Evolutionary conservation across 306 rosid genomes (phyloP).

Genomic region (Trifolium subterraneum): DNA sequence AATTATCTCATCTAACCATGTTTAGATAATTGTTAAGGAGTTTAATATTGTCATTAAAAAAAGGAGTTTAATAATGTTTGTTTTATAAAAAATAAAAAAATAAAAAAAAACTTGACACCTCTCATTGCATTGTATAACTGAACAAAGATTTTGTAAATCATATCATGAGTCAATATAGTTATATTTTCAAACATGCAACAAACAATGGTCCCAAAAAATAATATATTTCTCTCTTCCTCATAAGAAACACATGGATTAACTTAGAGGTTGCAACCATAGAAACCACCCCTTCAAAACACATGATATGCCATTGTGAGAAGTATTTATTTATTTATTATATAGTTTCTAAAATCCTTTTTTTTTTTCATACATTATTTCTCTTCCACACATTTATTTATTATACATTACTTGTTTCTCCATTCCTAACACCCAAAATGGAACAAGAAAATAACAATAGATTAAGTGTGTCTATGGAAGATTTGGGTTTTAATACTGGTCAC

Average conservation of each 20-base stretch:
- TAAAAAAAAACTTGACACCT: background rate
- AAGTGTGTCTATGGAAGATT: constrained; percentile 41
- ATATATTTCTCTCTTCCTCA: constrained; percentile 30
- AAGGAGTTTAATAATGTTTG: background rate
- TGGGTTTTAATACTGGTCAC: constrained; percentile 33
- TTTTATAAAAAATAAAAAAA: background rate
- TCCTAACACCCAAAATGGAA: constrained; percentile 45
- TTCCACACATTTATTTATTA: background rate
- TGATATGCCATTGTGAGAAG: constrained; percentile 52
- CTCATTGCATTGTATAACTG: background rate
- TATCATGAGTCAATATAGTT: background rate
- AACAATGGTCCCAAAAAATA: constrained; percentile 28
- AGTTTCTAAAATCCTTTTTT: background rate
- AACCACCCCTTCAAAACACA: constrained; percentile 34
- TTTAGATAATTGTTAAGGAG: too few relatives aligned
- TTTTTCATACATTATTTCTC: background rate
- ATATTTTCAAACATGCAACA: constrained; percentile 3
- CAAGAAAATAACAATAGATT: constrained; percentile 44
- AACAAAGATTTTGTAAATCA: background rate
- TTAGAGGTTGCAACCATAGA: background rate
- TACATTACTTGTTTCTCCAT: background rate
- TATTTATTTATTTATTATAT: constrained; percentile 23
- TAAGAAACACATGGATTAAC: constrained; percentile 17
- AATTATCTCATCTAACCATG: too few relatives aligned
- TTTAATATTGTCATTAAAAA: too few relatives aligned